phyloP scores from a whole-genome alignment of 73 alveolate genomes.

The Diophrys appendiculata region DNA sequence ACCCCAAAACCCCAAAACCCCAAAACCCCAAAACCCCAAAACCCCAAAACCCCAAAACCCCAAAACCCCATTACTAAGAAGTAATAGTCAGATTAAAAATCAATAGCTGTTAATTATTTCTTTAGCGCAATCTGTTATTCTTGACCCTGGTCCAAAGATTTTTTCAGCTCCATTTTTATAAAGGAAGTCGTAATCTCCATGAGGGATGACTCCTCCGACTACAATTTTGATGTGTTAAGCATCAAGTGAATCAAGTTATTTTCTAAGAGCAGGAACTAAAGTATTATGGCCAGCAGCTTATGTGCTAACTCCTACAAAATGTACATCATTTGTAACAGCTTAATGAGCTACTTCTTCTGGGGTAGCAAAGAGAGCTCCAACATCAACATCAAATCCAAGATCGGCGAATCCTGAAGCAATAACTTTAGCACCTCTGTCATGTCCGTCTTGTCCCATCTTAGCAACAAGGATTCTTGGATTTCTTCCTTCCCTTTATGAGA shows the following conservation, averaged over 20 bases:
- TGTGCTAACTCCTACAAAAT: conserved; percentile 68
- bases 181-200: conserved; percentile 60
- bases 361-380: conserved; percentile 73
- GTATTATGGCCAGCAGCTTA: conserved; percentile 80
- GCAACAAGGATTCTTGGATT: conserved; percentile 74
- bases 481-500: conserved; percentile 72
- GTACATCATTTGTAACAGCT: conserved; percentile 78
- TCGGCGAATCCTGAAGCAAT: conserved; percentile 79
- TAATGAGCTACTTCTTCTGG: conserved; percentile 78
- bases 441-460: conserved; percentile 80
- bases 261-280: conserved; percentile 61
- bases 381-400: conserved; percentile 77
- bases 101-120: conserved; percentile 27
- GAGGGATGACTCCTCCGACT: conserved; percentile 79
- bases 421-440: conserved; percentile 80
- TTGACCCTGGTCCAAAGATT: conserved; percentile 75
- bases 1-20: too few species aligned
- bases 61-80: too few species aligned
- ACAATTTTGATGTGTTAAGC: conserved; percentile 57
- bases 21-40: too few species aligned
- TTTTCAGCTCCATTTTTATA: conserved; percentile 62
- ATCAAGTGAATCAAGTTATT: conserved; percentile 50
- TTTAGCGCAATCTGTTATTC: conserved; percentile 60
- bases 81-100: too few species aligned
- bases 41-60: too few species aligned